These are phyloP conservation scores for Malbranchea cinnamomea DNA, from an alignment of 2,329 filamentous ascomycete genomes.

Conservation along the genomic window DNA sequence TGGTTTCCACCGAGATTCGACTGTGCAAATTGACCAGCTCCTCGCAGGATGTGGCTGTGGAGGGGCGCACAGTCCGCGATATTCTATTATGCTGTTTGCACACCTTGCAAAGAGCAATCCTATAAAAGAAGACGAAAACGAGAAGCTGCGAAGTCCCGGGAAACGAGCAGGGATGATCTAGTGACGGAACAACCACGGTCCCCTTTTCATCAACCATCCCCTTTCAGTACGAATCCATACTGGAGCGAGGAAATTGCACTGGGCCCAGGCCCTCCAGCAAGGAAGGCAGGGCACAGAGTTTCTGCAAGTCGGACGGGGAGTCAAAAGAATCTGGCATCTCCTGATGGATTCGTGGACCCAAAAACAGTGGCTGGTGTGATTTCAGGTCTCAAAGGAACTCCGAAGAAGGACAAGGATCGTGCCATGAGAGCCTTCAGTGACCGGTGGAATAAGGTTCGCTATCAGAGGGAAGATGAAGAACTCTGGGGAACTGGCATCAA, in stretches of 20 bases:
- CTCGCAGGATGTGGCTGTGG: conserved; percentile 31
- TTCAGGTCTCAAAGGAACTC: conserved; percentile 5
- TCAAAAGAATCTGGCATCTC: conserved; percentile 44
- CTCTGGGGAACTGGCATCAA: conserved; percentile 54
- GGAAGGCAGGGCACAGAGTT: conserved; percentile 37
- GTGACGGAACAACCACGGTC: conserved; percentile 51
- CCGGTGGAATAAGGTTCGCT: conserved; percentile 63
- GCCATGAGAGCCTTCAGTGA: conserved; percentile 27
- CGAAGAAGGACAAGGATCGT: conserved; percentile 32
- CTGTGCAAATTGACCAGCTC: no score
- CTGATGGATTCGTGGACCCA: conserved; percentile 9
- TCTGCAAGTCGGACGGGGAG: conserved; percentile 43
- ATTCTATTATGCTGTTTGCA: conserved; percentile 36
- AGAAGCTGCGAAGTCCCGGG: conserved; percentile 53
- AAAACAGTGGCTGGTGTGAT: conserved; percentile 11
- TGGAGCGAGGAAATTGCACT: conserved; percentile 78
- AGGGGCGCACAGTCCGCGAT: conserved; percentile 35
- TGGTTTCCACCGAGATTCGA: no score
- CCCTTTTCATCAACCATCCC: conserved; percentile 62
- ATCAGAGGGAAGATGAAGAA: conserved; percentile 78
- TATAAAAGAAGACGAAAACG: conserved; percentile 56
- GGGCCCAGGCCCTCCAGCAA: conserved; percentile 58
- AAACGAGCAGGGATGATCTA: conserved; percentile 46
- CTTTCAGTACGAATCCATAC: conserved; percentile 75
- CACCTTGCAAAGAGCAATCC: conserved; percentile 51